These are phyloP conservation scores for Takakia lepidozioides DNA, from an alignment of 225 moss, liverwort and hornwort species.

Conservation along the genomic window DNA sequence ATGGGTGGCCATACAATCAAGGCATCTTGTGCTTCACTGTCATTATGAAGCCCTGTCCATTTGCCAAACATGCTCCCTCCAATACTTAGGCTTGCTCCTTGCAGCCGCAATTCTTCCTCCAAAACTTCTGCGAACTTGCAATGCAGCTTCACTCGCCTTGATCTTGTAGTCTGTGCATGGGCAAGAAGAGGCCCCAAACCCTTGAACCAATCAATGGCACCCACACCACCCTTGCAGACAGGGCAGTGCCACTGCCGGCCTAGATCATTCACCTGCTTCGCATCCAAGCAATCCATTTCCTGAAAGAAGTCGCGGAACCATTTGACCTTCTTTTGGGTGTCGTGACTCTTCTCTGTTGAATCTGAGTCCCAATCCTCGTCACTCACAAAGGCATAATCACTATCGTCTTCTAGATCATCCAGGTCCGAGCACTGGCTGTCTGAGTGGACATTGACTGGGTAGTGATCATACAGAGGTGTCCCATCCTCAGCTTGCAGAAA, in stretches of 20 bases:
- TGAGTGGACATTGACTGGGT: constrained; percentile 66
- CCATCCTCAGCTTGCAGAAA: constrained; percentile 12
- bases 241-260: constrained; percentile 99
- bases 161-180: constrained; percentile 85
- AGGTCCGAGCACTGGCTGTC: constrained; percentile 84
- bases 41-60: constrained; percentile 79
- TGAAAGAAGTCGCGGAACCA: constrained; percentile 94
- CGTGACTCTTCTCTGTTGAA: constrained; percentile 52
- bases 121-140: constrained; percentile 76
- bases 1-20: constrained; percentile 91
- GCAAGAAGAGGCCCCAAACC: constrained; percentile 79
- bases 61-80: constrained; percentile 59
- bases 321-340: constrained; percentile 61
- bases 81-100: constrained; percentile 31
- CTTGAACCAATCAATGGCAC: constrained; percentile 95
- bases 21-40: constrained; percentile 26
- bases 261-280: constrained; percentile 60
- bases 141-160: constrained; percentile 88
- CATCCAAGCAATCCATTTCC: constrained; percentile 64
- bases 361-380: constrained; percentile 48
- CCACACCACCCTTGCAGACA: constrained; percentile 84
- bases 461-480: constrained; percentile 43
- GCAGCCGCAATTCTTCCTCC: constrained; percentile 78
- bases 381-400: constrained; percentile 77
- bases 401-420: constrained; percentile 60